Evolutionary conservation across 805 yeast genomes (phyloP).

Genomic region (Candida piceae): DNA sequence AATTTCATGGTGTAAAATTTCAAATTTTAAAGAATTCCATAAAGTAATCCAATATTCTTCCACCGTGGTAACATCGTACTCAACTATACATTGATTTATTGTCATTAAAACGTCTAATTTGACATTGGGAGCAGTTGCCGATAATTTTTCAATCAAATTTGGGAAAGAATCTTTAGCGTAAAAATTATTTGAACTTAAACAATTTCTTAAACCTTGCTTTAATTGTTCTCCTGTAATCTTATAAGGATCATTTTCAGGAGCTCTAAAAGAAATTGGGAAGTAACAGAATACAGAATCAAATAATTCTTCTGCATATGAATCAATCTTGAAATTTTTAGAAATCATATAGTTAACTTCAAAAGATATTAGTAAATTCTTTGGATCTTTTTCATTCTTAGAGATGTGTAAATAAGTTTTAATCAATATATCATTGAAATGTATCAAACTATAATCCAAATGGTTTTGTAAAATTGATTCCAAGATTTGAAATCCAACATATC

Average conservation of each 20-base stretch:
- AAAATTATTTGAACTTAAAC: constrained; percentile 54
- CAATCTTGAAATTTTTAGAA: constrained; percentile 36
- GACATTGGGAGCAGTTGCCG: constrained; percentile 68
- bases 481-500: constrained; percentile 55
- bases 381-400: constrained; percentile 91
- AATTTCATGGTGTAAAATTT: constrained; percentile 72
- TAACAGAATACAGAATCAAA: constrained; percentile 91
- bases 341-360: constrained; percentile 52
- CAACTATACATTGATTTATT: constrained; percentile 48
- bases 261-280: constrained; percentile 92
- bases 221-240: constrained; percentile 72
- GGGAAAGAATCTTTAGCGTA: constrained; percentile 75
- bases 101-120: constrained; percentile 71
- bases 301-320: constrained; percentile 52
- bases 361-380: constrained; percentile 72
- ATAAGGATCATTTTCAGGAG: constrained; percentile 87
- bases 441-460: constrained; percentile 21
- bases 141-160: constrained; percentile 70
- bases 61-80: constrained; percentile 45
- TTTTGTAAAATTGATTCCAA: constrained; percentile 33
- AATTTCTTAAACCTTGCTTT: constrained; percentile 53
- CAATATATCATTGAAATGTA: constrained; percentile 34
- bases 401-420: constrained; percentile 58
- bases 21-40: constrained; percentile 88
- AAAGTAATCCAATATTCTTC: constrained; percentile 62